These are phyloP conservation scores for Annulohypoxylon maeteangense DNA, from an alignment of 495 filamentous ascomycete genomes.

Conservation along the genomic window DNA sequence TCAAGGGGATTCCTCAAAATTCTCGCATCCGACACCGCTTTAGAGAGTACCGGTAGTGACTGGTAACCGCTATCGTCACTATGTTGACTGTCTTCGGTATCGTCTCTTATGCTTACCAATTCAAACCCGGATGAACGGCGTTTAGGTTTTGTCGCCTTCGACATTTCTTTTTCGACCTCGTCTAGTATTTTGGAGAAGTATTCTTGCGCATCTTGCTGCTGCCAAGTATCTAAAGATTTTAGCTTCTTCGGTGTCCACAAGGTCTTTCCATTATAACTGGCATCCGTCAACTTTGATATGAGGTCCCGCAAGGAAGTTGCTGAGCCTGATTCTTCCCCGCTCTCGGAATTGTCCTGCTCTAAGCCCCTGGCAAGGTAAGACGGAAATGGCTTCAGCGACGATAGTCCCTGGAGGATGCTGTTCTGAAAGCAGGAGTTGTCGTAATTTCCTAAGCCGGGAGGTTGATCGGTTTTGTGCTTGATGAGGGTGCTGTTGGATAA, in stretches of 20 bases:
- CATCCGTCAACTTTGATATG: conserved; percentile 72
- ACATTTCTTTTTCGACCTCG: conserved; percentile 82
- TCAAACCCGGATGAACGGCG: conserved; percentile 52
- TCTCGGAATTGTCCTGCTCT: conserved; percentile 49
- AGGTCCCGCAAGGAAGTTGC: conserved; percentile 68
- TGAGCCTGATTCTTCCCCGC: conserved; percentile 40
- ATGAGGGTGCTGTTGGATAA: conserved; percentile 60
- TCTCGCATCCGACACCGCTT: conserved; percentile 36
- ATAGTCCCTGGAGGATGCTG: conserved; percentile 87
- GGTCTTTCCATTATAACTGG: conserved; percentile 71
- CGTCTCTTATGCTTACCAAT: conserved; percentile 43
- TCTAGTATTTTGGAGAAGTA: conserved; percentile 93
- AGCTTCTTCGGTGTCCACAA: conserved; percentile 81
- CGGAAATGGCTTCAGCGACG: conserved; percentile 74
- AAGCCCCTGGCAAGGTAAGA: conserved; percentile 57
- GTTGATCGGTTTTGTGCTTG: conserved; percentile 53
- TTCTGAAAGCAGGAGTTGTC: conserved; percentile 99
- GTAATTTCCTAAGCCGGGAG: conserved; percentile 87
- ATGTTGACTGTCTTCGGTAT: conserved; percentile 54
- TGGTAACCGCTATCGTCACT: conserved; percentile 63
- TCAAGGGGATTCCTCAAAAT: conserved; percentile 73
- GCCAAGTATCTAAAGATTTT: conserved; percentile 90
- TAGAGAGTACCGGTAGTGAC: conserved; percentile 46
- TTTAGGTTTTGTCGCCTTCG: conserved; percentile 56
- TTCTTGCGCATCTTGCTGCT: conserved; percentile 98